Evolutionary conservation across 768 basidiomycete genomes (phyloP).

Genomic region (Gymnopilus dilepis): DNA sequence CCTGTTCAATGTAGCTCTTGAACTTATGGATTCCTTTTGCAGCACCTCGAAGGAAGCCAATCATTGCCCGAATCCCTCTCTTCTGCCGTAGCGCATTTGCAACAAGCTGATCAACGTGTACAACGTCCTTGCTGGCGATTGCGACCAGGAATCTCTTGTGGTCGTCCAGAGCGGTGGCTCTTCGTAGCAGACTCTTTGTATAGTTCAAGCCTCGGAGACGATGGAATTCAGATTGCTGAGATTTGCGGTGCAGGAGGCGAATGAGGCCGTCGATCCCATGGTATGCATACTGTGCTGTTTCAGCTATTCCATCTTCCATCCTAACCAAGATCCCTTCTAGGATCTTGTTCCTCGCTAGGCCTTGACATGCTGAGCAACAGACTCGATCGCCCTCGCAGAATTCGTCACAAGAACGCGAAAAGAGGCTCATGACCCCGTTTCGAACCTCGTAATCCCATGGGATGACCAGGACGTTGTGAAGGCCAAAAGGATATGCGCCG

Average conservation of each 20-base stretch:
- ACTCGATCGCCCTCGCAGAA: neutral
- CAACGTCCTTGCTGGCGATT: conserved; percentile 24
- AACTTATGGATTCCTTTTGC: conserved; percentile 22
- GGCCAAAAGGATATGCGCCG: neutral
- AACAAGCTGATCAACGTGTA: conserved; percentile 22
- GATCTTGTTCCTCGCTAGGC: neutral
- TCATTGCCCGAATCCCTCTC: conserved; percentile 16
- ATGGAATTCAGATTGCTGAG: conserved; percentile 6
- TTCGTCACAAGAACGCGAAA: neutral
- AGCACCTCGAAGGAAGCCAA: conserved; percentile 14
- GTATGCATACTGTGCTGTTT: conserved; percentile 6
- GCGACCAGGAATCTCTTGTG: conserved; percentile 27
- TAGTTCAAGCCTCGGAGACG: conserved; percentile 19
- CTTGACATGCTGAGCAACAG: neutral
- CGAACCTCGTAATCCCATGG: neutral
- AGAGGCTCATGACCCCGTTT: neutral
- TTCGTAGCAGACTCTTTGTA: conserved; percentile 18
- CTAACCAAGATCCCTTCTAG: conserved; percentile 1
- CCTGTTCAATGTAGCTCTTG: conserved; percentile 25
- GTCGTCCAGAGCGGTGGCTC: conserved; percentile 14
- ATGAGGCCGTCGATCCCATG: conserved; percentile 14
- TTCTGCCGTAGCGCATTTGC: conserved; percentile 12
- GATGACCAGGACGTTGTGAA: neutral
- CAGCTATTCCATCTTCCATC: conserved; percentile 9
- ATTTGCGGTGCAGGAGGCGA: conserved; percentile 2